Percentiles rank a stretch among this genome's conserved stretches.
Evolutionary conservation across 331 rosid species (phyloP).

Genomic region (Phaseolus coccineus): DNA sequence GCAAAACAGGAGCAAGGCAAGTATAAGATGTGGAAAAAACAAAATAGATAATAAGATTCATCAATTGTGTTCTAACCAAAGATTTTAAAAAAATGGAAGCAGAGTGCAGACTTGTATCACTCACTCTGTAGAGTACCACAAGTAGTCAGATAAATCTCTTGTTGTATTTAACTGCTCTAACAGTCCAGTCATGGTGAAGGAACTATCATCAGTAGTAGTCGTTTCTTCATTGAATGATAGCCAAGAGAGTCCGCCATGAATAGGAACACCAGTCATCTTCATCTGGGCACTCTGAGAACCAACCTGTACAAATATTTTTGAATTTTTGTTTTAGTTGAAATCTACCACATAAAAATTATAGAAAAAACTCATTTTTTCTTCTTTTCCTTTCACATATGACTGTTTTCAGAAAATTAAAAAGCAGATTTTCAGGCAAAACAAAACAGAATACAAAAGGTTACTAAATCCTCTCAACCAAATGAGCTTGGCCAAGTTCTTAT

Average conservation of each 20-base stretch:
- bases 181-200: slow-evolving; percentile 79
- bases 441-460: neutral
- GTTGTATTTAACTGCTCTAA: slow-evolving; percentile 96
- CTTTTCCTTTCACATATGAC: slow-evolving; percentile 6
- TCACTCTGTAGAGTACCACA: slow-evolving; percentile 99
- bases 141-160: slow-evolving; percentile 83
- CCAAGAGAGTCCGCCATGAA: slow-evolving; percentile 92
- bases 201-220: slow-evolving; percentile 67
- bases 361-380: neutral
- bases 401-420: neutral
- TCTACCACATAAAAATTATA: slow-evolving; percentile 1
- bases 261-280: slow-evolving; percentile 92
- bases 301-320: slow-evolving; percentile 55
- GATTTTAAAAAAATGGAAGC: neutral
- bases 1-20: slow-evolving; percentile 32
- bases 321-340: slow-evolving; percentile 27
- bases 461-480: neutral
- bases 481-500: slow-evolving; percentile 6
- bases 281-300: slow-evolving; percentile 87
- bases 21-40: slow-evolving; percentile 28
- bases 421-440: neutral
- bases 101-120: slow-evolving; percentile 44
- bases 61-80: slow-evolving; percentile 4
- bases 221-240: slow-evolving; percentile 78
- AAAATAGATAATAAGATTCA: slow-evolving; percentile 3